phyloP scores from a whole-genome alignment of 192 early-diverging fungal genomes.

The Entomortierella parvispora region DNA sequence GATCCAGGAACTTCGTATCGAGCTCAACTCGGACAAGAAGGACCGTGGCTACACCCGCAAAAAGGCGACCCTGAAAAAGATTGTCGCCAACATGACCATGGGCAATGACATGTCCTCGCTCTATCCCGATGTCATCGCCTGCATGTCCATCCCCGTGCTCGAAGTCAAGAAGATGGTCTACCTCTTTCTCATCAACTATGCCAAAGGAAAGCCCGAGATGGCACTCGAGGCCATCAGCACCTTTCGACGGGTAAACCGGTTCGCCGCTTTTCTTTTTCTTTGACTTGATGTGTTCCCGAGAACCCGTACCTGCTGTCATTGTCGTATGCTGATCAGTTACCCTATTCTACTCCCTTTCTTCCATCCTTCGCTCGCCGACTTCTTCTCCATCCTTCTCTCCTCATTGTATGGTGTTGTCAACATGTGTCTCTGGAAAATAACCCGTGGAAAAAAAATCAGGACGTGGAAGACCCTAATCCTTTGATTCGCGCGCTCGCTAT shows the following conservation, averaged over 20 bases:
- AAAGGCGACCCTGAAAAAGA: conserved; percentile 89
- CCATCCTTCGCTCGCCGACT: no score
- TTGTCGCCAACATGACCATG: conserved; percentile 99
- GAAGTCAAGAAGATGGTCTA: conserved; percentile 95
- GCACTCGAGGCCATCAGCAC: conserved; percentile 90
- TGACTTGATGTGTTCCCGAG: no score
- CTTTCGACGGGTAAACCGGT: conserved; percentile 78
- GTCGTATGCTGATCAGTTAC: no score
- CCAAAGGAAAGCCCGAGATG: conserved; percentile 92
- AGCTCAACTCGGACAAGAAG: conserved; percentile 87
- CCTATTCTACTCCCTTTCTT: no score
- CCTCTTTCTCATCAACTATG: conserved; percentile 97
- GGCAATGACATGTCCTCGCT: conserved; percentile 98
- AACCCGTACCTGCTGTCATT: no score
- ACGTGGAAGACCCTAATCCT: conserved; percentile 92
- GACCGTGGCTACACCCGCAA: conserved; percentile 85
- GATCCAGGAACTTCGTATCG: conserved; percentile 87
- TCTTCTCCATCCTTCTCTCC: no score
- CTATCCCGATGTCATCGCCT: conserved; percentile 90
- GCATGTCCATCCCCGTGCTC: conserved; percentile 89
- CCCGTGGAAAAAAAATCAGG: conserved; percentile 68
- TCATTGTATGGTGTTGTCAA: no score
- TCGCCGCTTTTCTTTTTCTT: not conserved
- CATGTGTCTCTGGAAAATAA: no score
- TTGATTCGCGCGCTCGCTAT: conserved; percentile 95